phyloP scores from a whole-genome alignment of 768 basidiomycete species.

The Panus rudis region DNA sequence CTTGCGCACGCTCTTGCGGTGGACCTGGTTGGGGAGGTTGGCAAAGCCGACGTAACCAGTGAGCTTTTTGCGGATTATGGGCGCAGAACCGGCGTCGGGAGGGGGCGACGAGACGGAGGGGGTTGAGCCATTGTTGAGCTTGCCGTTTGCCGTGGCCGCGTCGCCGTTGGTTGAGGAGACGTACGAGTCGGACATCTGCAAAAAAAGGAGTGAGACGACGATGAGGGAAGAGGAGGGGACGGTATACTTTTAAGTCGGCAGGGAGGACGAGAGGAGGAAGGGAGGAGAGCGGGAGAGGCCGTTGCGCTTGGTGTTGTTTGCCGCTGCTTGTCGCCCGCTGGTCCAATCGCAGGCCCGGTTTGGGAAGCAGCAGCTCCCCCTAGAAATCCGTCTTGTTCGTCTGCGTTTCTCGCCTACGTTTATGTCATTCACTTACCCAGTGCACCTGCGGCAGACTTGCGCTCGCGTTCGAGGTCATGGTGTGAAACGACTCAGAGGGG shows the following conservation, averaged over 20 bases:
- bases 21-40: constrained; percentile 98
- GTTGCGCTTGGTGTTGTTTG: constrained; percentile 28
- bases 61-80: constrained; percentile 78
- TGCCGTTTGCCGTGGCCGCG: constrained; percentile 50
- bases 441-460: too few species aligned
- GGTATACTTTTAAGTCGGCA: constrained; percentile 37
- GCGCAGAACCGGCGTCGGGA: constrained; percentile 23
- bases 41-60: constrained; percentile 96
- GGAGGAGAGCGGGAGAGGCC: constrained; percentile 26
- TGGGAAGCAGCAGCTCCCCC: constrained; percentile 36
- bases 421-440: too few species aligned
- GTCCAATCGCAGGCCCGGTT: constrained; percentile 29
- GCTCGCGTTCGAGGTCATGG: too few species aligned
- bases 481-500: too few species aligned
- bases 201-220: constrained; percentile 16
- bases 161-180: constrained; percentile 61
- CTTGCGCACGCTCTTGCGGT: constrained; percentile 95
- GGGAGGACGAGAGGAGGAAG: constrained; percentile 34
- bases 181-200: constrained; percentile 73
- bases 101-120: constrained; percentile 40
- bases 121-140: constrained; percentile 56
- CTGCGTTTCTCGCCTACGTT: too few species aligned
- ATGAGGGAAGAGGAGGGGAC: constrained; percentile 29
- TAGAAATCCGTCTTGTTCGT: constrained; percentile 9
- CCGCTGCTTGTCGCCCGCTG: constrained; percentile 28